Base-by-base conservation (phyloP, 2,329 filamentous ascomycete genomes). In the Aspergillus hiratsukae region DNA sequence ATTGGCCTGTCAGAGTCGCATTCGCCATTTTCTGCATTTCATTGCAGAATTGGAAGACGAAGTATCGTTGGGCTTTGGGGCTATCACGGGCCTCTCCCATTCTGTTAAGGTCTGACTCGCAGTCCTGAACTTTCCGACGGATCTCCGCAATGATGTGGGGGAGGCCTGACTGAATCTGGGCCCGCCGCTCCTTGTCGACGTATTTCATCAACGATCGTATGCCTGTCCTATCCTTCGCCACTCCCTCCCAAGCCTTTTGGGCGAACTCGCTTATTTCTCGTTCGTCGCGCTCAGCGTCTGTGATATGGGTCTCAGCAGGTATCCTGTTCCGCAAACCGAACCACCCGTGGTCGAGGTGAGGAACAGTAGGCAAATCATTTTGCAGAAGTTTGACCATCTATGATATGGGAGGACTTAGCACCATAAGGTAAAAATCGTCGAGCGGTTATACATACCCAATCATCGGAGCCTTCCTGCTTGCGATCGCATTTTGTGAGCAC, bases 371-470 rank as follows among this genome's bases (percentile, higher is more conserved):
- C 29, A 58, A 46, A 10, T 61, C 59, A 25, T 61, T 61, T 54
- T 54, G 58, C 17, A 62, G 49, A 4, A 62, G 57, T 53, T 57
- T 57, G 21, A 61, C 52, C 58, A 62, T 62, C 59, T 61, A 50
- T 8, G 25, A 31, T 46, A 29, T 45, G 17, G 55, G 52, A 25
- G 2, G 10, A 25, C 14, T 35, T 35, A 35, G 31, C 31, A 14
- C 1, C 31, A 6, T 35, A 35, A 35, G 4, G 31, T 6, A 35
- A 4, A 35, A 35, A 35, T 35, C 11, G 11, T 4, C 11, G 31
- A 17, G 11, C 11, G 31, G 31, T 6, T 35, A 35, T 14, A 17
- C 52, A 21, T 49, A 58, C 56, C 58, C 59, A 60, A 3, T 53
- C n/a, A 17, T 57, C 53, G 4, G 58, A 58, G 35, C 58, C 59